Evolutionary conservation across 257 asterid species (phyloP).

Genomic region (Solanum chiquidenum): DNA sequence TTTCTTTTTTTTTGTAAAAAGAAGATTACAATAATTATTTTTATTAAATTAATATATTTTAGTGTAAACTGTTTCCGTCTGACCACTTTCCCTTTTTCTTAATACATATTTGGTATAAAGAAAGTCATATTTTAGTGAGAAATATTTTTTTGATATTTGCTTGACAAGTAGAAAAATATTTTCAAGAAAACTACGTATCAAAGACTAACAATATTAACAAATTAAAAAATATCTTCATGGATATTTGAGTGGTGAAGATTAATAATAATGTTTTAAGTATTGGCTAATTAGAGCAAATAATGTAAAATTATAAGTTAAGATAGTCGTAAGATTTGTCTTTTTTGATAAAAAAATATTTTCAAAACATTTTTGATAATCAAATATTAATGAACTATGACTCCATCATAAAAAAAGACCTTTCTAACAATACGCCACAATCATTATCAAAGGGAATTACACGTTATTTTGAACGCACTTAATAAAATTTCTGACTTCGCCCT

Average conservation of each 20-base stretch:
- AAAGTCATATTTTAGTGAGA: not conserved
- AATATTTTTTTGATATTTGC: not conserved
- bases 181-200: not conserved
- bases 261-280: not conserved
- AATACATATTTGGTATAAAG: no score
- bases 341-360: not conserved
- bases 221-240: not conserved
- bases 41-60: no score
- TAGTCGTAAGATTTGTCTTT: not conserved
- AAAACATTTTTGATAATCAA: not conserved
- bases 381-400: not conserved
- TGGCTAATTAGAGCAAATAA: not conserved
- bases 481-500: not conserved
- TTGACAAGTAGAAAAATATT: not conserved
- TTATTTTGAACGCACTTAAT: not conserved
- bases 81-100: not conserved
- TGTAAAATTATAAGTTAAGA: not conserved
- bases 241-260: not conserved
- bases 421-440: not conserved
- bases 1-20: no score
- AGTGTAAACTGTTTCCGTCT: not conserved
- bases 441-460: not conserved
- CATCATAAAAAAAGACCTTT: not conserved
- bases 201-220: not conserved
- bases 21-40: not conserved